Evolutionary conservation across 73 alveolate species (phyloP).

Genomic region (Paramecium sonneborni): DNA sequence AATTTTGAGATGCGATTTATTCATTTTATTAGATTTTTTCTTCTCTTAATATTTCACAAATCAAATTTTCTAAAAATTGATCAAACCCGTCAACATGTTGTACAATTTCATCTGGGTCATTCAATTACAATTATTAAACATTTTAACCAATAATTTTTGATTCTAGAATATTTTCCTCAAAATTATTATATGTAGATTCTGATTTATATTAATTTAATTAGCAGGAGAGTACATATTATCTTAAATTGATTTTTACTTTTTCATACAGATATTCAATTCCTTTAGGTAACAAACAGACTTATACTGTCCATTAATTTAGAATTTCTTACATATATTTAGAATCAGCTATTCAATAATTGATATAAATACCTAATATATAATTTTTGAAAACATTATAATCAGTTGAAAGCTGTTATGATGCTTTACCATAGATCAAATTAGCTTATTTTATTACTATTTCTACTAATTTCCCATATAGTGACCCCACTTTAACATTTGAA

Average conservation of each 20-base stretch:
- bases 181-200: neutral
- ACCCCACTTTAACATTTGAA: neutral
- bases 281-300: neutral
- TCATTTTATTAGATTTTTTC: neutral
- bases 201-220: neutral
- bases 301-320: conserved; percentile 15
- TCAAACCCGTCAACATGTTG: neutral
- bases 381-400: neutral
- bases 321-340: neutral
- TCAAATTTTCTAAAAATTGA: neutral
- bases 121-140: neutral
- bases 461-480: neutral
- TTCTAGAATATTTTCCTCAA: neutral
- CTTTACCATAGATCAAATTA: neutral
- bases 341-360: conserved; percentile 19
- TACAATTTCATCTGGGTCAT: neutral
- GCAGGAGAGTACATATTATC: neutral
- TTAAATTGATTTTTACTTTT: conserved; percentile 2
- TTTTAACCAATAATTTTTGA: neutral
- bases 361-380: neutral
- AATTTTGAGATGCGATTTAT: neutral
- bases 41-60: neutral
- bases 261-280: conserved; percentile 32
- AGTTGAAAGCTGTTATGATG: neutral
- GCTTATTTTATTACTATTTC: neutral